Conservation (phyloP, 768 basidiomycete genomes). For the Lactarius psammicola region DNA sequence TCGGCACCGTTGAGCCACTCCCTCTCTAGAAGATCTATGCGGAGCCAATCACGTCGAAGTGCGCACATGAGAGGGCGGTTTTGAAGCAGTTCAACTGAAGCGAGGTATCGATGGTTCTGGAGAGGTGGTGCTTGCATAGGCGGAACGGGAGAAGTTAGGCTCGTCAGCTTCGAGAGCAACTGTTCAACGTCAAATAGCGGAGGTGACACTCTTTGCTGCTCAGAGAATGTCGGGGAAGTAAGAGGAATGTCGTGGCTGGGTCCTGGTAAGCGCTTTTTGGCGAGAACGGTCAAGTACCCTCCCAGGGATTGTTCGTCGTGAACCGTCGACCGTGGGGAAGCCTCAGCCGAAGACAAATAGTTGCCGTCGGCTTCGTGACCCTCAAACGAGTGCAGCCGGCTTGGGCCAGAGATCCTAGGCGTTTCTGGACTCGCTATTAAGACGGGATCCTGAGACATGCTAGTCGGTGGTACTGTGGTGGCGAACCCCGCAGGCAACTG, state of each 20-base stretch:
- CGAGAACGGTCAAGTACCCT: constrained; percentile 40
- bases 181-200: constrained; percentile 1
- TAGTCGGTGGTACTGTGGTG: neutral
- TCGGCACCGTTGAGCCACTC: constrained; percentile 58
- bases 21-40: constrained; percentile 63
- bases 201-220: neutral
- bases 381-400: neutral
- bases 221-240: neutral
- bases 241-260: neutral
- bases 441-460: neutral
- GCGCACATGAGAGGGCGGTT: constrained; percentile 57
- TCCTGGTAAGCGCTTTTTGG: constrained; percentile 39
- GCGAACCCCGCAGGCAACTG: neutral
- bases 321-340: neutral
- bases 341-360: neutral
- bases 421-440: neutral
- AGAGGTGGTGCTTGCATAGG: constrained; percentile 31
- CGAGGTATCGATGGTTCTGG: constrained; percentile 60
- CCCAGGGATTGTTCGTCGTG: constrained; percentile 19
- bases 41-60: constrained; percentile 45
- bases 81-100: constrained; percentile 66
- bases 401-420: neutral
- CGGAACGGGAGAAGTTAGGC: constrained; percentile 8
- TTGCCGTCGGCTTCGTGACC: neutral
- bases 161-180: constrained; percentile 11